Base-by-base conservation (phyloP, 129 eudicot genomes). In the Tagetes patula region DNA sequence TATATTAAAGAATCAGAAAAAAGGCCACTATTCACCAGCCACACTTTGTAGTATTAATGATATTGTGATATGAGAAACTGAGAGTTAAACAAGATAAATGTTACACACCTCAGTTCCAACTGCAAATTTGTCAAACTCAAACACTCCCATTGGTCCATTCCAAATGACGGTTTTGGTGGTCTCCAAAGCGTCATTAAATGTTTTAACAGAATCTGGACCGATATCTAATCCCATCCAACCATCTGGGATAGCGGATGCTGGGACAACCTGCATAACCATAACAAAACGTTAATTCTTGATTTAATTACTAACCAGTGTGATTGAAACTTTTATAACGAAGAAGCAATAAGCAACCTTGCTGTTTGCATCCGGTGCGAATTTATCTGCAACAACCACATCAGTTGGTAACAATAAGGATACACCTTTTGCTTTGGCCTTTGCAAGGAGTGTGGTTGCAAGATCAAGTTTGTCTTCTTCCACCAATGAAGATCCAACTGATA, bases 211-310 rank as follows among this genome's bases (percentile, higher is more conserved):
- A 71, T 84, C 89, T 48, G 89, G 92, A 20, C 92, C 92, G 63
- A 87, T 84, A 73, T 87, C 92, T 68, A 87, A 80, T 33, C 92
- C 92, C 92, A 87, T 87, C 92, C 92, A 87, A 4, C 92, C 89
- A 45, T 87, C 92, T 49, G 89, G 92, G 74, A 87, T 87, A 70
- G 78, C 89, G 9, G 92, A 77, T 32, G 89, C 75, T 3, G 89
- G 83, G 48, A 87, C 92, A 62, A 77, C 77, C 92, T 87, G 47
- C 79, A 74, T 66, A 33, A 36, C 39, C 46, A 32, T 0, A 31
- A 39, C 72, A 74, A 12, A 5, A 31, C 5, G 3, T 4, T 66
- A 55, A 43, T 9, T 50, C 55, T 39, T 48, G n/a, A 8, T 62
- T 43, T n/a, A 12, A 9, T 48, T 30, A 36, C 41, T 36, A 71